Evolutionary conservation across 108 stramenopile genomes (phyloP), one percentile per base, ranked within the genome.

Genomic region (Skeletonema marinoi): DNA sequence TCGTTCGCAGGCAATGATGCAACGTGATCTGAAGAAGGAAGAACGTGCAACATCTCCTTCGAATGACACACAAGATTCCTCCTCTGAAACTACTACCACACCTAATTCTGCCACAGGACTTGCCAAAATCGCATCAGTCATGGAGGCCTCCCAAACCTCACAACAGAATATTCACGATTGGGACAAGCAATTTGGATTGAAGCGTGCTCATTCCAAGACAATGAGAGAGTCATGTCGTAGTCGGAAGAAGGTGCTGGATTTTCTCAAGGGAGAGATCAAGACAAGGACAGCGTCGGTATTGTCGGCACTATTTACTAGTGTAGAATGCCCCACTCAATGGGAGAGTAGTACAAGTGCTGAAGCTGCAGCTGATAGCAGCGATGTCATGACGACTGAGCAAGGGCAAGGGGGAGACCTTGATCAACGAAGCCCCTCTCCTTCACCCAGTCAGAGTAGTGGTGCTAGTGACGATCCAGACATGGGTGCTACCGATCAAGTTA

Each of bases 101-200:
- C 6, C 54, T 29, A 7, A 1, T 25, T 0, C 25, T 29, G 54
- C 21, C 25, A 17, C 54, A 25, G 3, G 54, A 17, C 54, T 64
- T 50, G 59, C 54, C 59, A 9, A 67, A 32, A 70, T 77, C 64
- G 74, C 72, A 21, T 36, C 62, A 14, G 79, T 88, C 4, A 90
- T 94, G 90, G 86, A 84, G 39, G 81, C 82, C 3, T 89, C 84
- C 39, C 78, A 83, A 60, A 60, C 77, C 25, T 89, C 85, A 41
- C 93, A 94, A 51, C 88, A 92, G 59, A 80, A 78, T 36, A 94
- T 94, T 63, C 91, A 94, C 69, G 87, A 88, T 48, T 94, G 93
- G 93, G 93, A 94, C 69, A 64, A 78, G 41, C 89, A 89, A 71
- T 90, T 94, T 88, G 93, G 93, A 30, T 61, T 94, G 31, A 86